Evolutionary conservation across 768 basidiomycete species (phyloP).

Genomic region (Podaxis rugospora): DNA sequence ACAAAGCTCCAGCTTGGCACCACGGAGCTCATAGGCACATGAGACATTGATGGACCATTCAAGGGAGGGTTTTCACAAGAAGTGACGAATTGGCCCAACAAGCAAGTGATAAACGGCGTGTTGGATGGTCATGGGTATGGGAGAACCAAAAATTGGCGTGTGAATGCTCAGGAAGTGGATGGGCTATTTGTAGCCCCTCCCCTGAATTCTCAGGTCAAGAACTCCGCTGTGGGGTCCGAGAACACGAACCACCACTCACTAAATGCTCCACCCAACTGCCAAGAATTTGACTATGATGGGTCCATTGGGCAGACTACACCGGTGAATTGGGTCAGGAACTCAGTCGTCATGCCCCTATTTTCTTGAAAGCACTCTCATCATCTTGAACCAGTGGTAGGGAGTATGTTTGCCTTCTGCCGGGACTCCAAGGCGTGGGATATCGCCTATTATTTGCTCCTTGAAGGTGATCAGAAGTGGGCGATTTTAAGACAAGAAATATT

Average conservation of each 20-base stretch:
- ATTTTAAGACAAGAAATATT: neutral
- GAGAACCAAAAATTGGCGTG: neutral
- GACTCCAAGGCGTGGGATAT: neutral
- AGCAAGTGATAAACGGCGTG: neutral
- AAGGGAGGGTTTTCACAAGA: neutral
- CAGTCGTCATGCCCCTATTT: neutral
- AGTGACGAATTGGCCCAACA: neutral
- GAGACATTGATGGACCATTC: neutral
- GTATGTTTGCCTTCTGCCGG: neutral
- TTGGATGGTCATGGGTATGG: neutral
- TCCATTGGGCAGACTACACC: neutral
- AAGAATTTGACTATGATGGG: neutral
- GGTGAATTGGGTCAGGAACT: neutral
- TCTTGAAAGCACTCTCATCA: neutral
- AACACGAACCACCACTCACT: neutral
- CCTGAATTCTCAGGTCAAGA: neutral
- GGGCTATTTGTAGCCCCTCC: neutral
- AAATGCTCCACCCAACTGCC: constrained; percentile 2
- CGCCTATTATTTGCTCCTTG: neutral
- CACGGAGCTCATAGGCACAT: neutral
- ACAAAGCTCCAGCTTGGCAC: neutral
- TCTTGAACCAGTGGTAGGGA: neutral
- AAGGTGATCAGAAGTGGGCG: neutral
- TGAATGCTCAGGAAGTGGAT: neutral
- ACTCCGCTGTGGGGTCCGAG: neutral